phyloP scores from a whole-genome alignment of 163 green algal species.

The Scenedesmus sp. region DNA sequence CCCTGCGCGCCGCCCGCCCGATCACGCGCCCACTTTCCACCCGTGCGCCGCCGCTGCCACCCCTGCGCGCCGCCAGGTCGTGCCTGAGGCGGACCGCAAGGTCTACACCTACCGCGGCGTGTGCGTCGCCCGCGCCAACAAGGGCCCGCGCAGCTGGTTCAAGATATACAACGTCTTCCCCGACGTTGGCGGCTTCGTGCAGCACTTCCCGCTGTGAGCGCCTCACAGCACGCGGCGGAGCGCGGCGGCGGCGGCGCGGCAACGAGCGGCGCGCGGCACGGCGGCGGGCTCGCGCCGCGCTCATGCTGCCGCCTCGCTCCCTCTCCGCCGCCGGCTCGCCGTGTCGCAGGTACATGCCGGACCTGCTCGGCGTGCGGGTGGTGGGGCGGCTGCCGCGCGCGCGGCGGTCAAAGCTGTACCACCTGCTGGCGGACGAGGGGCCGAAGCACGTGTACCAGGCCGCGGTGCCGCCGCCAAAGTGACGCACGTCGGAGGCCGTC shows the following conservation, averaged over 20 bases:
- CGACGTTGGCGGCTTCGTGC: conserved; percentile 62
- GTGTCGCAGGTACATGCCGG: conserved; percentile 65
- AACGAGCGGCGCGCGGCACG: too few relatives aligned
- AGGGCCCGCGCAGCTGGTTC: conserved; percentile 62
- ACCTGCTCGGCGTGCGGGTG: conserved; percentile 62
- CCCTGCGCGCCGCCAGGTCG: background rate
- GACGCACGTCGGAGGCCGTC: too few relatives aligned
- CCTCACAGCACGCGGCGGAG: too few relatives aligned
- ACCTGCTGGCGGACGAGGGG: conserved; percentile 43
- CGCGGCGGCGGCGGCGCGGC: too few relatives aligned
- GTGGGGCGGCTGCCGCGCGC: conserved; percentile 50
- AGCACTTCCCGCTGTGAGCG: conserved; percentile 66
- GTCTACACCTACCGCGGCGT: conserved; percentile 58
- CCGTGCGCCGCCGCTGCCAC: too few relatives aligned
- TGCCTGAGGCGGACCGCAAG: conserved; percentile 55
- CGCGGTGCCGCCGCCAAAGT: background rate
- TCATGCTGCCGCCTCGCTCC: conserved; percentile 54
- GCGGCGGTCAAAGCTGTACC: conserved; percentile 52
- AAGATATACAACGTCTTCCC: conserved; percentile 73
- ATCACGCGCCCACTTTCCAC: too few relatives aligned
- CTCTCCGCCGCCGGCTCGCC: conserved; percentile 62
- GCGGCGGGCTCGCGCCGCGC: too few relatives aligned
- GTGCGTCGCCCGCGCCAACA: conserved; percentile 63
- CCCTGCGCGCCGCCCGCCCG: too few relatives aligned
- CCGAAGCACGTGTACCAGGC: conserved; percentile 33